These are phyloP conservation scores for Arabidopsis hybrid DNA, from an alignment of 441 rosid species.

Conservation along the genomic window DNA sequence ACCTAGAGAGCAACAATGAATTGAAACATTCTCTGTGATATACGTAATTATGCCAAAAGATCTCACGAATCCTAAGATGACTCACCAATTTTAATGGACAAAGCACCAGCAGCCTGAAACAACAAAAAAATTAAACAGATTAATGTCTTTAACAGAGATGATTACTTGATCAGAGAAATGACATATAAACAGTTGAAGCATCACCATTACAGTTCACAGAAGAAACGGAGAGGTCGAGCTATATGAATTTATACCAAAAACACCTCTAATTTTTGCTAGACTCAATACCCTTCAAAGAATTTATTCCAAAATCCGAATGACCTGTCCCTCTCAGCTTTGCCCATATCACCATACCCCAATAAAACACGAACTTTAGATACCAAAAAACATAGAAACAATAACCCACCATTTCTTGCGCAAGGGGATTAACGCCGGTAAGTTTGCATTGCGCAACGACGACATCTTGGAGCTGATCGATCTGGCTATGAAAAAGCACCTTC, in stretches of 20 bases:
- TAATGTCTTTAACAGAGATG: conserved; percentile 20
- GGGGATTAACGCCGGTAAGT: conserved; percentile 98
- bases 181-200: conserved; percentile 19
- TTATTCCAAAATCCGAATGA: conserved; percentile 4
- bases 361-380: conserved; percentile 1
- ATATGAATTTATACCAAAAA: not conserved
- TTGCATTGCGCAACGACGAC: conserved; percentile 89
- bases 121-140: conserved; percentile 27
- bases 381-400: not conserved
- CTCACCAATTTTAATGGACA: conserved; percentile 96
- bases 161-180: conserved; percentile 11
- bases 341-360: conserved; percentile 3
- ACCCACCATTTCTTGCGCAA: conserved; percentile 97
- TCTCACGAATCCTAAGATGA: conserved; percentile 18
- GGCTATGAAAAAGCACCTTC: conserved; percentile 76
- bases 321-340: not conserved
- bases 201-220: conserved; percentile 21
- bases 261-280: conserved; percentile 1
- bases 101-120: conserved; percentile 91
- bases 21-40: conserved; percentile 8
- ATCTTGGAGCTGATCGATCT: conserved; percentile 85
- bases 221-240: conserved; percentile 10
- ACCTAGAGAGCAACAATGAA: conserved; percentile 16
- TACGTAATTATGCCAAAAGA: conserved; percentile 11
- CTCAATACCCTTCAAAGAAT: not conserved